A percentile compares a stretch with the other conserved stretches of the same genome.
Conservation (phyloP, 2,329 filamentous ascomycete species). For the Calycina marina region DNA sequence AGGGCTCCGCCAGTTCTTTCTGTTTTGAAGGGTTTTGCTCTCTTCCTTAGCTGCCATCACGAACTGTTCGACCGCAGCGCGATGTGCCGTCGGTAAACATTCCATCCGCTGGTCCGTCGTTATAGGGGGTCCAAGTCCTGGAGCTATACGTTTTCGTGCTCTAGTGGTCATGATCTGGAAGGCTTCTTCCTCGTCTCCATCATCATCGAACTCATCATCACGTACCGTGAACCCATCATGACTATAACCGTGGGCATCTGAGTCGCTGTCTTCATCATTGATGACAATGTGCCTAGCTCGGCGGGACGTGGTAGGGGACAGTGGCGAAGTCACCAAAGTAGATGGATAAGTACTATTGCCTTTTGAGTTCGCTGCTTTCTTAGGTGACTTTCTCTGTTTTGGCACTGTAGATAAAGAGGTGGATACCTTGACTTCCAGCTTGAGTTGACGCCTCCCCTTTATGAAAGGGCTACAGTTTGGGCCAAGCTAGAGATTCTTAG, state of each 20-base stretch:
- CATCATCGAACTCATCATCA: constrained; percentile 23
- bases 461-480: constrained; percentile 16
- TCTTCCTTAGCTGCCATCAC: constrained; percentile 43
- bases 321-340: constrained; percentile 42
- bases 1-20: constrained; percentile 37
- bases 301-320: constrained; percentile 12
- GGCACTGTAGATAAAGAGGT: constrained; percentile 8
- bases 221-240: constrained; percentile 35
- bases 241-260: constrained; percentile 15
- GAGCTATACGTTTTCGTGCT: constrained; percentile 5
- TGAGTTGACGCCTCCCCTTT: constrained; percentile 15
- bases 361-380: constrained; percentile 16
- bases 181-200: too few relatives aligned
- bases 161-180: constrained; percentile 5
- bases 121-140: constrained; percentile 42
- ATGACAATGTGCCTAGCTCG: constrained; percentile 20
- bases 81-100: constrained; percentile 42
- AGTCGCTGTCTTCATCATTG: constrained; percentile 25
- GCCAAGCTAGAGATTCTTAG: constrained; percentile 19
- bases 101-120: constrained; percentile 38
- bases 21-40: constrained; percentile 45
- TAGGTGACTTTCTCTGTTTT: constrained; percentile 26
- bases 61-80: constrained; percentile 49
- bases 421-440: constrained; percentile 18
- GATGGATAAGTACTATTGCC: constrained; percentile 30